Evolutionary conservation across 331 rosid species (phyloP).

Genomic region (Arachis monticola): DNA sequence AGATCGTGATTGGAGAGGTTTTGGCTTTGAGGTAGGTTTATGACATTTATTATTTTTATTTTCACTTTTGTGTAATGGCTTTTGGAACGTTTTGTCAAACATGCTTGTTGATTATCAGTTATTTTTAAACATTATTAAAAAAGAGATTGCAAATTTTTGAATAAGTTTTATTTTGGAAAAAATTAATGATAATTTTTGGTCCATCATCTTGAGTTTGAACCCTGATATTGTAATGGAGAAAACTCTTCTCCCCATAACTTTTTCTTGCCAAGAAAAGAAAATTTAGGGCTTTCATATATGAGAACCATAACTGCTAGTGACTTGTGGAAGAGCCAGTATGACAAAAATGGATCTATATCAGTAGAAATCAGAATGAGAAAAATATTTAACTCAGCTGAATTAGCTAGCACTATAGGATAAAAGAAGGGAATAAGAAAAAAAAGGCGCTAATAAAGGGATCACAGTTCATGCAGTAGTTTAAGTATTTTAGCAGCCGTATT

Average conservation of each 20-base stretch:
- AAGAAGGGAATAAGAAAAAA: no score
- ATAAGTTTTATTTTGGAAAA: no score
- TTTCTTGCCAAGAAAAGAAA: not conserved
- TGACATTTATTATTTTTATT: slow-evolving; percentile 28
- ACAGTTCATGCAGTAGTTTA: not conserved
- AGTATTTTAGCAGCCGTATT: not conserved
- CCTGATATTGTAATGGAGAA: not conserved
- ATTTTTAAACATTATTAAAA: not conserved
- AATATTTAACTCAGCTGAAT: slow-evolving; percentile 7
- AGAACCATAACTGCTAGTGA: not conserved
- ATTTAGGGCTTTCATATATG: not conserved
- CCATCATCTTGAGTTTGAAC: not conserved
- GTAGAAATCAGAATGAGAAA: not conserved
- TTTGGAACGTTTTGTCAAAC: not conserved
- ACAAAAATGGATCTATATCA: not conserved
- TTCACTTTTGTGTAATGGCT: not conserved
- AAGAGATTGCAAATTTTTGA: no score
- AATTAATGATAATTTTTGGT: not conserved
- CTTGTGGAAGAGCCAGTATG: slow-evolving; percentile 19
- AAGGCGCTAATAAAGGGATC: no score
- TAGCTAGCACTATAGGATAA: not conserved
- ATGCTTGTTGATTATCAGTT: slow-evolving; percentile 32
- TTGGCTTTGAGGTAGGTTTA: slow-evolving; percentile 90
- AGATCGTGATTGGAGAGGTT: slow-evolving; percentile 98
- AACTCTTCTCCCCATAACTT: not conserved